These are phyloP conservation scores for Ustilago nuda DNA, from an alignment of 1,284 basidiomycete species.

Conservation along the genomic window DNA sequence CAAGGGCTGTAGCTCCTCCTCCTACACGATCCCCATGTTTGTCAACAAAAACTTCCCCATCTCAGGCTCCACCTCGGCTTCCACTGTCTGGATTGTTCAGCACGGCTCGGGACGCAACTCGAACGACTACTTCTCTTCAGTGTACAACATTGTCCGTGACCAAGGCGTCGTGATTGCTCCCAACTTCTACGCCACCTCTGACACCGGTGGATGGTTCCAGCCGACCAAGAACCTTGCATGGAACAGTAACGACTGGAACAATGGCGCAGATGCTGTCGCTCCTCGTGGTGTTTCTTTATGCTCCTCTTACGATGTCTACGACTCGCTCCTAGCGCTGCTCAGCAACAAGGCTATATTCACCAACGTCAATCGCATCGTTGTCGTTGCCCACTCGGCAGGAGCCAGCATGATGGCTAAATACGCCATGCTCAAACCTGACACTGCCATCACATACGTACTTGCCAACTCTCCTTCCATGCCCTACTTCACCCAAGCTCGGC, in stretches of 20 bases:
- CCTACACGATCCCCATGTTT: conserved; percentile 40
- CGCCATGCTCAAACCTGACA: conserved; percentile 30
- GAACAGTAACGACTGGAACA: conserved; percentile 31
- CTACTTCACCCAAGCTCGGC: conserved; percentile 53
- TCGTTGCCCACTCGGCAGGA: conserved; percentile 52
- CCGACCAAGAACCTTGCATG: conserved; percentile 26
- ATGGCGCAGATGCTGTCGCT: conserved; percentile 37
- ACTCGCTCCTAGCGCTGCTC: conserved; percentile 36
- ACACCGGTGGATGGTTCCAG: conserved; percentile 33
- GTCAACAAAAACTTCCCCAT: conserved; percentile 47
- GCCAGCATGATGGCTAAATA: conserved; percentile 49
- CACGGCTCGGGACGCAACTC: conserved; percentile 49
- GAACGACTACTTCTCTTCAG: conserved; percentile 43
- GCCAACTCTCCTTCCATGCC: conserved; percentile 54
- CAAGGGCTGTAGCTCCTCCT: conserved; percentile 18
- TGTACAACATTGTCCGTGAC: conserved; percentile 42
- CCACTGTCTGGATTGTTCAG: conserved; percentile 49
- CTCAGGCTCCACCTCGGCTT: conserved; percentile 10
- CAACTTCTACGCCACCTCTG: conserved; percentile 32
- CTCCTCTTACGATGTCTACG: conserved; percentile 55
- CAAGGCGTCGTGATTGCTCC: conserved; percentile 39
- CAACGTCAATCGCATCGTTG: conserved; percentile 33
- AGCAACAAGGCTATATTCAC: conserved; percentile 41
- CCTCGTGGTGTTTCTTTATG: conserved; percentile 19
- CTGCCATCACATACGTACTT: conserved; percentile 30